Conservation (phyloP, 1,284 basidiomycete species). For the Hymenochaete sp. region DNA sequence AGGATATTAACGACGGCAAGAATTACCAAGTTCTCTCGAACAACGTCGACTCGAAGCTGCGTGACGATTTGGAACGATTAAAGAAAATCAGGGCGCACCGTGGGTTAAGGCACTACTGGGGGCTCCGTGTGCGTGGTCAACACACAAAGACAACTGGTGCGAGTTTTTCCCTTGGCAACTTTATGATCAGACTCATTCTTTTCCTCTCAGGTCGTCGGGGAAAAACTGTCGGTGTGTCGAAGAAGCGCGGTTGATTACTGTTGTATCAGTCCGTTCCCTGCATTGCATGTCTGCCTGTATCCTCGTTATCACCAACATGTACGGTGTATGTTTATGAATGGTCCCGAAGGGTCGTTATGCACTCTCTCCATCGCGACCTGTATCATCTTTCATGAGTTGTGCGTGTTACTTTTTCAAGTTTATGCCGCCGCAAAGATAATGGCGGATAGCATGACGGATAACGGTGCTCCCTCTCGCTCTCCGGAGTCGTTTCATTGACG, state of each 20-base stretch:
- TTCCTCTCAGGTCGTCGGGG: conserved; percentile 63
- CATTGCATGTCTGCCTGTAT: too few species aligned
- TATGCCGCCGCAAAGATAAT: too few species aligned
- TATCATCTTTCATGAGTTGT: too few species aligned
- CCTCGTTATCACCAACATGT: too few species aligned
- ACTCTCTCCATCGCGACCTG: too few species aligned
- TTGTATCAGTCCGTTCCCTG: too few species aligned
- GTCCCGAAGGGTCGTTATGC: too few species aligned
- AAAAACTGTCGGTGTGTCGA: conserved; percentile 89
- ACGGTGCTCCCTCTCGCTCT: too few species aligned
- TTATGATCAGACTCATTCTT: background rate
- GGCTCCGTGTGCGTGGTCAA: conserved; percentile 90
- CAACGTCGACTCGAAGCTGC: conserved; percentile 95
- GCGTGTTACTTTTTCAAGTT: too few species aligned
- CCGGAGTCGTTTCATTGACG: too few species aligned
- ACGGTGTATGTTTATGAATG: too few species aligned
- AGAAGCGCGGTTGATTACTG: conserved; percentile 86
- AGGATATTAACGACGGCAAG: conserved; percentile 97
- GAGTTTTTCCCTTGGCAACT: conserved; percentile 23
- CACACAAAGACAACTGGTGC: conserved; percentile 98
- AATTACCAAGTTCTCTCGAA: conserved; percentile 95
- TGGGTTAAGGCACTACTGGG: conserved; percentile 97
- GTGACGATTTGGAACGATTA: conserved; percentile 96
- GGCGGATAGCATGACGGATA: too few species aligned
- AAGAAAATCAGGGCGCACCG: conserved; percentile 99